phyloP scores from a whole-genome alignment of 352 stramenopile genomes.

The Aphanomyces cochlioides region DNA sequence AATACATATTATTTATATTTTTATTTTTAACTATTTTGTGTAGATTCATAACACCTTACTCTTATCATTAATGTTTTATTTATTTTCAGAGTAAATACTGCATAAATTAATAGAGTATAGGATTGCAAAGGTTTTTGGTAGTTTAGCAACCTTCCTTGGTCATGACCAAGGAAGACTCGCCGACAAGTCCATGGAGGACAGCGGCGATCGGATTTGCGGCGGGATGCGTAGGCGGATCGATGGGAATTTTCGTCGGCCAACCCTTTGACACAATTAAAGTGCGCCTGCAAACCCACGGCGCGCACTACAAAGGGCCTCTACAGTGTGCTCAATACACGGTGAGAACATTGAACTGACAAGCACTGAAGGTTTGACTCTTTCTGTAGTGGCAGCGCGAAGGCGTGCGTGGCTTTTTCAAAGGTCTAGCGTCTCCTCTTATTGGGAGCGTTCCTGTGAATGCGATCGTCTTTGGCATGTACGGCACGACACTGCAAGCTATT shows the following conservation, averaged over 20 bases:
- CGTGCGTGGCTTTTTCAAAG: conserved; percentile 77
- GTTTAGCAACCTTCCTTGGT: not conserved
- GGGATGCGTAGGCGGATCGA: conserved; percentile 48
- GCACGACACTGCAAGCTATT: conserved; percentile 52
- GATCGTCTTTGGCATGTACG: conserved; percentile 81
- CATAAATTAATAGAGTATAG: not conserved
- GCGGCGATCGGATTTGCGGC: conserved; percentile 42
- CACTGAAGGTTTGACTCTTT: not conserved
- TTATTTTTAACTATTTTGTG: not conserved
- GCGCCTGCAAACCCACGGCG: conserved; percentile 51
- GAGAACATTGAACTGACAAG: conserved; percentile 10
- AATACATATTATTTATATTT: not conserved
- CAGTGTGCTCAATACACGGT: conserved; percentile 50
- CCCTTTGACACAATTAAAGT: conserved; percentile 68
- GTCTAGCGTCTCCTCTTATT: conserved; percentile 73
- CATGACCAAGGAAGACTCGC: not conserved
- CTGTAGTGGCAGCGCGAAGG: conserved; percentile 63
- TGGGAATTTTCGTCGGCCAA: conserved; percentile 53
- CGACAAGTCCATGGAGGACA: not conserved
- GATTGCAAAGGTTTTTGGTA: not conserved
- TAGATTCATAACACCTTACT: not conserved
- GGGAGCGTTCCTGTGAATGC: conserved; percentile 82
- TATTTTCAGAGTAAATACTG: not conserved
- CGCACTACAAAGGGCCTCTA: conserved; percentile 51
- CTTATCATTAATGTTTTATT: conserved; percentile 1